Conservation (phyloP, 148 eudicot species). For the Cornus suecica region DNA sequence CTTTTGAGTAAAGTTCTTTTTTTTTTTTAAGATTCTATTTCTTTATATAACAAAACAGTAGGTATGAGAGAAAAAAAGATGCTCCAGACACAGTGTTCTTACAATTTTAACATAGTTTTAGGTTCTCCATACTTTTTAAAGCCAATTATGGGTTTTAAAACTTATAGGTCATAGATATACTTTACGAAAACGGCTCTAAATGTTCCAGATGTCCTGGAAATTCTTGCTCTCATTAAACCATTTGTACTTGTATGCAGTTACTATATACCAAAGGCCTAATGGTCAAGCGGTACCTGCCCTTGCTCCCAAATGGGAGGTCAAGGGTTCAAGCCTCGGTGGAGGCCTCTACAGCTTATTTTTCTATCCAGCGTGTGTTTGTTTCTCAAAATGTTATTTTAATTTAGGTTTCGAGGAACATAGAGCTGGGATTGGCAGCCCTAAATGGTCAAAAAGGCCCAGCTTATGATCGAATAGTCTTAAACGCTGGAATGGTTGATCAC, state of each 20-base stretch:
- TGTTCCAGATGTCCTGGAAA: too few relatives aligned
- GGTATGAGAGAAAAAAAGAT: not conserved
- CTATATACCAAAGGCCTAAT: too few relatives aligned
- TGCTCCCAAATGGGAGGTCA: too few relatives aligned
- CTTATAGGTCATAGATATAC: too few relatives aligned
- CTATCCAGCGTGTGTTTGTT: not conserved
- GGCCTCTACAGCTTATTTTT: not conserved
- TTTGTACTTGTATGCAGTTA: too few relatives aligned
- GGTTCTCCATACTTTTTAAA: not conserved
- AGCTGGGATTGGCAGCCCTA: slow-evolving; percentile 84
- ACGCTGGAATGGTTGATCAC: slow-evolving; percentile 89
- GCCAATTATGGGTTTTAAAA: too few relatives aligned
- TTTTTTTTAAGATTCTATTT: too few relatives aligned
- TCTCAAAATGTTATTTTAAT: not conserved
- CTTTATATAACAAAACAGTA: too few relatives aligned
- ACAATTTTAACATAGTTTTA: not conserved
- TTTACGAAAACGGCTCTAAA: too few relatives aligned
- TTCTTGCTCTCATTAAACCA: too few relatives aligned
- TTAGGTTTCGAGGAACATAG: slow-evolving; percentile 82
- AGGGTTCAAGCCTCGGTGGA: too few relatives aligned
- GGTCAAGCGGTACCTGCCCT: too few relatives aligned
- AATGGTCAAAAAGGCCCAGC: slow-evolving; percentile 93
- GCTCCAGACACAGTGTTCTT: not conserved
- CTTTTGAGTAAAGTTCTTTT: not conserved
- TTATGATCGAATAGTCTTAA: slow-evolving; percentile 80